Conservation (phyloP, 257 asterid species). For the Plantago ovata region DNA sequence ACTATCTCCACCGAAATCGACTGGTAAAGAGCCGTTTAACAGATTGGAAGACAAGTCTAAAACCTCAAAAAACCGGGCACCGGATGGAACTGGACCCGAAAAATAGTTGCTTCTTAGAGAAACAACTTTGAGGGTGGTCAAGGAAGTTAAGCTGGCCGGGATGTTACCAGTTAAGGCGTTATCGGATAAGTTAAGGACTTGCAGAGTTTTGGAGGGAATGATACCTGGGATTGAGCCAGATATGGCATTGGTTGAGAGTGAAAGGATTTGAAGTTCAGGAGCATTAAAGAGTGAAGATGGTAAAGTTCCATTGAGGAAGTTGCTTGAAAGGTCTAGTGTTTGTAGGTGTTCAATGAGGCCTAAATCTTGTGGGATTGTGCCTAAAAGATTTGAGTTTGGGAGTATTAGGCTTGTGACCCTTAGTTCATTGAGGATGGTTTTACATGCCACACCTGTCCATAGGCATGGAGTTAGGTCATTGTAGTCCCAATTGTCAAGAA, state of each 20-base stretch:
- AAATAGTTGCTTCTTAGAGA: slow-evolving; percentile 51
- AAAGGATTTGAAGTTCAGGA: slow-evolving; percentile 47
- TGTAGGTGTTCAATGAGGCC: slow-evolving; percentile 57
- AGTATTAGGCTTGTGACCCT: slow-evolving; percentile 50
- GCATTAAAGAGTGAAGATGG: slow-evolving; percentile 63
- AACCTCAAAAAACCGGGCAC: slow-evolving; percentile 38
- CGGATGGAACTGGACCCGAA: slow-evolving; percentile 50
- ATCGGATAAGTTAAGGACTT: slow-evolving; percentile 49
- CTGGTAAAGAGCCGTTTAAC: slow-evolving; percentile 64
- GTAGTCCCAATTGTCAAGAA: slow-evolving; percentile 80
- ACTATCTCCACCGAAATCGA: slow-evolving; percentile 56
- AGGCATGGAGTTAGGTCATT: slow-evolving; percentile 64
- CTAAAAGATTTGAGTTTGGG: slow-evolving; percentile 54
- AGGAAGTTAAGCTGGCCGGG: slow-evolving; percentile 36
- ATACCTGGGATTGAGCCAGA: slow-evolving; percentile 47
- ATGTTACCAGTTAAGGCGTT: slow-evolving; percentile 57
- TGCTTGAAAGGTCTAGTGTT: slow-evolving; percentile 63
- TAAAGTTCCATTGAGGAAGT: slow-evolving; percentile 65
- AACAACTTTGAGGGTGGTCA: slow-evolving; percentile 42
- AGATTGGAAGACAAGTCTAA: slow-evolving; percentile 66
- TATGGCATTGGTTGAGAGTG: slow-evolving; percentile 45
- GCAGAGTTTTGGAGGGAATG: slow-evolving; percentile 21
- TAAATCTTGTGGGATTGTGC: slow-evolving; percentile 58
- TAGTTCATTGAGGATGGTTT: slow-evolving; percentile 21
- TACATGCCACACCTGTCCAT: slow-evolving; percentile 77